Evolutionary conservation across 768 basidiomycete species (phyloP).

Genomic region (Auricularia cornea): DNA sequence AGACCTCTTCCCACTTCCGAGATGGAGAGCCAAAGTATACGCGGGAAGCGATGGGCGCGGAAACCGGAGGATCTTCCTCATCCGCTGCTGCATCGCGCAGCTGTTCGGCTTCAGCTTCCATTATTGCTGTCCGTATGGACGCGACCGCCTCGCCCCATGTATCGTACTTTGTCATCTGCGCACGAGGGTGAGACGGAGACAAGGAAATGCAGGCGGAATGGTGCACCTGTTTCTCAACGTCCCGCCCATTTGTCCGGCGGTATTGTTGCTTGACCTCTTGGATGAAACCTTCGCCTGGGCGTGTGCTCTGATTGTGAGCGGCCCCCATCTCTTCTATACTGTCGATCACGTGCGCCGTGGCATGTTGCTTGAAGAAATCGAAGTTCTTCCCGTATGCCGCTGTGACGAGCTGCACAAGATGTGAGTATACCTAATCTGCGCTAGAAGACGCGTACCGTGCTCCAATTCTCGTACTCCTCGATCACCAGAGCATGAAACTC

Average conservation of each 20-base stretch:
- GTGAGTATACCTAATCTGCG: background rate
- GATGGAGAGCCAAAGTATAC: background rate
- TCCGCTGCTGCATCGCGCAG: no score
- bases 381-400: slow-evolving; percentile 17
- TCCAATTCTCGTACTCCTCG: background rate
- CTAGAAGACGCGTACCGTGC: background rate
- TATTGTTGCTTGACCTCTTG: slow-evolving; percentile 23
- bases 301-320: slow-evolving; percentile 21
- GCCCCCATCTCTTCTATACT: slow-evolving; percentile 22
- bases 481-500: background rate
- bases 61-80: background rate
- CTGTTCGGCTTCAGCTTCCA: slow-evolving; percentile 13
- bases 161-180: background rate
- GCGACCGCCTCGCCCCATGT: slow-evolving; percentile 11
- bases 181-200: background rate
- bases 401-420: slow-evolving; percentile 10
- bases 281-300: slow-evolving; percentile 24
- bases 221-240: slow-evolving; percentile 21
- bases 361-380: slow-evolving; percentile 26
- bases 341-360: slow-evolving; percentile 14
- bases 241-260: slow-evolving; percentile 21
- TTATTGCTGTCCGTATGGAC: slow-evolving; percentile 18
- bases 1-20: slow-evolving; percentile 1
- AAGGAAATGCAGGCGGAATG: background rate
- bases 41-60: background rate